Conservation (phyloP, 768 basidiomycete genomes). For the Mycena sanguinolenta region DNA sequence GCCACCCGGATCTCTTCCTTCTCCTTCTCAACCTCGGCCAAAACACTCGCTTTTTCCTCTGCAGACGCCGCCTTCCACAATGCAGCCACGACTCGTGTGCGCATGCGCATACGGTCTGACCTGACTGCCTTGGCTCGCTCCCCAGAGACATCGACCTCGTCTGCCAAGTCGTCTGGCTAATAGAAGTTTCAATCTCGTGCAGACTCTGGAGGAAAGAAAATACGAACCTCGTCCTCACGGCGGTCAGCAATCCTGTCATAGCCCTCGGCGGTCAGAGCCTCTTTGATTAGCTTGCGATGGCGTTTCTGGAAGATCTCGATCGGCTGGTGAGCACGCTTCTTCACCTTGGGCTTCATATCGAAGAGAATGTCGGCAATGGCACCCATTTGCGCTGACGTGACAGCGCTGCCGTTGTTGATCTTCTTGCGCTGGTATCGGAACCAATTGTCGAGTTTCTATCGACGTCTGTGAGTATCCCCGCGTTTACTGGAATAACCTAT, state of each 20-base stretch:
- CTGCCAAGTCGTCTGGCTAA: not conserved
- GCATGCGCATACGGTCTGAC: not conserved
- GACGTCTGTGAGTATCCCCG: not conserved
- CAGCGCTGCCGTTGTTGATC: not conserved
- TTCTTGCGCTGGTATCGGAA: slow-evolving; percentile 9
- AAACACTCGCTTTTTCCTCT: not conserved
- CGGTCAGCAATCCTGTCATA: not conserved
- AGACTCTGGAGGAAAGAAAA: too few species aligned
- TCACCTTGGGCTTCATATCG: not conserved
- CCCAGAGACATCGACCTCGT: not conserved
- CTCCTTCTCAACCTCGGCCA: slow-evolving; percentile 1
- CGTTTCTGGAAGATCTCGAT: slow-evolving; percentile 21
- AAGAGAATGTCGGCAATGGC: not conserved
- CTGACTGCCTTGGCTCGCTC: not conserved
- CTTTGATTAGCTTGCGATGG: not conserved
- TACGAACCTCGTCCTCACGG: not conserved
- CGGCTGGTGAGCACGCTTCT: not conserved
- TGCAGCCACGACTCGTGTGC: not conserved
- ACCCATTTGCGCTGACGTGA: not conserved
- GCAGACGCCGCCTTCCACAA: not conserved
- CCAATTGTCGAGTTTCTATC: slow-evolving; percentile 18
- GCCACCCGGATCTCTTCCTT: not conserved
- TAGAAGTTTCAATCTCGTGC: too few species aligned
- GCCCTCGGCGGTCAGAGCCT: not conserved
- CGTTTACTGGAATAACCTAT: too few species aligned